Evolutionary conservation across 495 filamentous ascomycete species (phyloP).

Genomic region (Penicilliopsis zonata): DNA sequence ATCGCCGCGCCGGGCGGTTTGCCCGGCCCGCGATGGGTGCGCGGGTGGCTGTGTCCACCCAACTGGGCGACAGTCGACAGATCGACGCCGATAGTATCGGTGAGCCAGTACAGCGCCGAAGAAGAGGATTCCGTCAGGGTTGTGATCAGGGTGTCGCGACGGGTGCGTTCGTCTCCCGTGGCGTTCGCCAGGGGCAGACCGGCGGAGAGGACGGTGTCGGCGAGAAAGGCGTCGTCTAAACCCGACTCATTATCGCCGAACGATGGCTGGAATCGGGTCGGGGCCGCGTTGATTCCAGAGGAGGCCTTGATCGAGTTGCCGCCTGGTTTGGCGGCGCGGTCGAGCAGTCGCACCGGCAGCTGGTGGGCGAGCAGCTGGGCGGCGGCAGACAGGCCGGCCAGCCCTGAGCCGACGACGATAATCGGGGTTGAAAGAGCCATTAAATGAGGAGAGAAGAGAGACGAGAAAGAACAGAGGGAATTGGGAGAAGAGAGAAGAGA

Average conservation of each 20-base stretch:
- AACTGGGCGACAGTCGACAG: constrained; percentile 40
- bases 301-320: constrained; percentile 53
- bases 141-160: constrained; percentile 28
- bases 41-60: constrained; percentile 36
- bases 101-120: constrained; percentile 38
- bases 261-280: constrained; percentile 35
- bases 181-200: constrained; percentile 3
- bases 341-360: constrained; percentile 36
- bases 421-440: too few species aligned
- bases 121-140: constrained; percentile 26
- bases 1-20: constrained; percentile 43
- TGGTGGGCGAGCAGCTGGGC: constrained; percentile 31
- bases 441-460: too few species aligned
- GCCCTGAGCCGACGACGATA: constrained; percentile 11
- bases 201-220: constrained; percentile 42
- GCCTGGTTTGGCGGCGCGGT: constrained; percentile 41
- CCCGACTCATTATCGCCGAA: too few species aligned
- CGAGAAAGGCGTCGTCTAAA: constrained; percentile 33
- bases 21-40: constrained; percentile 43
- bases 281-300: constrained; percentile 49
- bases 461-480: too few species aligned
- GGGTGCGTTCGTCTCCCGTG: constrained; percentile 1
- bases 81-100: constrained; percentile 37
- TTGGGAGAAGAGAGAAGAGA: too few species aligned
- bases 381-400: constrained; percentile 14